These are phyloP conservation scores for Viola odorata DNA, from an alignment of 345 rosid genomes.

Conservation along the genomic window DNA sequence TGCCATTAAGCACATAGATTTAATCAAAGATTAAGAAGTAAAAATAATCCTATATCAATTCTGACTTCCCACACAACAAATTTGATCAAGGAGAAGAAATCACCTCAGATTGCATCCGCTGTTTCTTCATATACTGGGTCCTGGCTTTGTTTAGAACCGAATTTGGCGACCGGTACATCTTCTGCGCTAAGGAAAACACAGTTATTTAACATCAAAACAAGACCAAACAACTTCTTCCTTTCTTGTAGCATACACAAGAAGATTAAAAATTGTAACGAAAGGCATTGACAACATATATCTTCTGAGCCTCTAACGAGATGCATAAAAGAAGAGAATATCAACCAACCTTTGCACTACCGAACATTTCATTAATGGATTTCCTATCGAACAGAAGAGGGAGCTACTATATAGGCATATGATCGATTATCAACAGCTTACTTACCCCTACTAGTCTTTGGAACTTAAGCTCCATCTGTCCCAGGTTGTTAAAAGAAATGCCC, in stretches of 20 bases:
- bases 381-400: too few species aligned
- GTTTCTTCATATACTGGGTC: slow-evolving; percentile 75
- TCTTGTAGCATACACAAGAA: too few species aligned
- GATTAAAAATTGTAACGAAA: too few species aligned
- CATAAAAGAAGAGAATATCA: background rate
- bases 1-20: background rate
- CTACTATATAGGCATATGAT: too few species aligned
- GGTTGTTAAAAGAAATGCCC: slow-evolving; percentile 88
- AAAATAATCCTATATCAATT: too few species aligned
- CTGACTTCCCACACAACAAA: too few species aligned
- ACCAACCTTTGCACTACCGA: slow-evolving; percentile 59
- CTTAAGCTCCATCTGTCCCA: slow-evolving; percentile 43
- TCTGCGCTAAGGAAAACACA: slow-evolving; percentile 35
- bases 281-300: background rate
- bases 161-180: slow-evolving; percentile 73
- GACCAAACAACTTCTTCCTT: background rate
- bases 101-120: slow-evolving; percentile 77
- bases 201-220: background rate
- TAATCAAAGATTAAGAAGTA: background rate
- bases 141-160: slow-evolving; percentile 73
- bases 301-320: too few species aligned
- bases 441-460: slow-evolving; percentile 83
- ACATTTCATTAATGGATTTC: slow-evolving; percentile 19
- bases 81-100: background rate
- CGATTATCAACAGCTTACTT: slow-evolving; percentile 16